Base-by-base conservation (phyloP, 2,329 filamentous ascomycete species). In the Fusarium pseudoanthophilum region DNA sequence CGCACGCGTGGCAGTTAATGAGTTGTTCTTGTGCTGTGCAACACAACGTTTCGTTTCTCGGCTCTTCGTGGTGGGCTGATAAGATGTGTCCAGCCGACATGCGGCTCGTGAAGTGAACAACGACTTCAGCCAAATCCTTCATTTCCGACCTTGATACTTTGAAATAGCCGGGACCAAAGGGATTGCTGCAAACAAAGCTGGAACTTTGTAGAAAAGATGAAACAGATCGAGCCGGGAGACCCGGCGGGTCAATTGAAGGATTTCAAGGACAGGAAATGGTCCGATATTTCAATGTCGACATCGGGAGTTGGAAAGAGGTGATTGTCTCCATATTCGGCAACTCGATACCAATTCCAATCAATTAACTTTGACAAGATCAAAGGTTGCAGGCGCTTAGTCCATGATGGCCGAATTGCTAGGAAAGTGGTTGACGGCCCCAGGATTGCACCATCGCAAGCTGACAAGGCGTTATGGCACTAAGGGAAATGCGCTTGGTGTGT, bases 381-480 rank as follows among this genome's bases (percentile, higher is more conserved):
- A 59, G 21, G 48, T 59, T 39, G 45, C 39, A 55, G 45, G 39
- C 37, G 30, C 55, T 49, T 69, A 40, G 45, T 36, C 52, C 21
- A 24, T 58, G 15, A 63, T 36, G 42, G 56, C 61, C 62, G 64
- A 60, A 67, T 72, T 71, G 60, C 65, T 66, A 67, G 69, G 61
- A 72, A 64, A 73, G 59, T 64, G 62, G 71, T 77, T 67, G 60
- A 66, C 57, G 59, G 74, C 74, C 74, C 75, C 70, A 67, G 26
- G 72, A 78, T 78, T 78, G 76, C 77, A 78, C 75, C 77, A 78
- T 78, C 52, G 58, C 37, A 64, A 66, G 74, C 75, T 78, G 75
- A 77, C 75, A 78, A 78, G 77, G 73, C 74, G 77, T 77, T 72
- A 77, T 78, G 55, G 59, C 75, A 75, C 75, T 74, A 77, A 49